phyloP scores from a whole-genome alignment of 2,329 filamentous ascomycete genomes.

The Pseudocercospora eumusae region DNA sequence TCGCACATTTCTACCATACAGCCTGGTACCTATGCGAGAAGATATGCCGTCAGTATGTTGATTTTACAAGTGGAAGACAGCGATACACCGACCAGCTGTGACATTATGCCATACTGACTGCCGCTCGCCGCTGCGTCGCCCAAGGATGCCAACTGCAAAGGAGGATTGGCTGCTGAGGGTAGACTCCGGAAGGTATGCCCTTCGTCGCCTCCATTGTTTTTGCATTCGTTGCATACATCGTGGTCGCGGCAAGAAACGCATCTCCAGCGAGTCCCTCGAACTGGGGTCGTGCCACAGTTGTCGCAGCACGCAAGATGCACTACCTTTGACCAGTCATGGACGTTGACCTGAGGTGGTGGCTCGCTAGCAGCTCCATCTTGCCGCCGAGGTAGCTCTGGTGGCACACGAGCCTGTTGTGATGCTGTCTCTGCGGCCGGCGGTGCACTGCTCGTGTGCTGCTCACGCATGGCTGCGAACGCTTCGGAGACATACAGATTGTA shows the following conservation, averaged over 20 bases:
- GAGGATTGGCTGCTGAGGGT: constrained; percentile 4
- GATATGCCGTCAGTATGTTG: background rate
- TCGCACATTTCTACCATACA: constrained; percentile 14
- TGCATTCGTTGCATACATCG: constrained; percentile 16
- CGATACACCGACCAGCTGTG: constrained; percentile 8
- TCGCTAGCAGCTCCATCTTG: constrained; percentile 10
- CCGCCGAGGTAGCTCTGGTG: constrained; percentile 12
- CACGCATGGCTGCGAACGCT: constrained; percentile 1
- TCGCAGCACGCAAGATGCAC: constrained; percentile 14
- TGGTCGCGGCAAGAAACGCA: constrained; percentile 14
- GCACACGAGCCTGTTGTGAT: background rate
- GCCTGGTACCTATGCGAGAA: background rate
- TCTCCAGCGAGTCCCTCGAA: constrained; percentile 11
- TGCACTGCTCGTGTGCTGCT: constrained; percentile 16
- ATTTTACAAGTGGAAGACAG: too few species aligned
- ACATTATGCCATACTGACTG: constrained; percentile 12
- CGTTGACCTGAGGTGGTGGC: background rate
- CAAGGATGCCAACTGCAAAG: constrained; percentile 8
- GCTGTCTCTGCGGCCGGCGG: constrained; percentile 3
- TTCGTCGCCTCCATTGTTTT: constrained; percentile 12
- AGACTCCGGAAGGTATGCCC: constrained; percentile 9
- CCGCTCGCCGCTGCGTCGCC: constrained; percentile 8
- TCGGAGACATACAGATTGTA: constrained; percentile 12
- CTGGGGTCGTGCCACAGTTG: constrained; percentile 9
- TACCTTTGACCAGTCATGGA: constrained; percentile 14